A percentile compares a stretch with the other conserved stretches of the same genome.
Conservation (phyloP, 805 yeast species). For the Teunomyces kruisii region DNA sequence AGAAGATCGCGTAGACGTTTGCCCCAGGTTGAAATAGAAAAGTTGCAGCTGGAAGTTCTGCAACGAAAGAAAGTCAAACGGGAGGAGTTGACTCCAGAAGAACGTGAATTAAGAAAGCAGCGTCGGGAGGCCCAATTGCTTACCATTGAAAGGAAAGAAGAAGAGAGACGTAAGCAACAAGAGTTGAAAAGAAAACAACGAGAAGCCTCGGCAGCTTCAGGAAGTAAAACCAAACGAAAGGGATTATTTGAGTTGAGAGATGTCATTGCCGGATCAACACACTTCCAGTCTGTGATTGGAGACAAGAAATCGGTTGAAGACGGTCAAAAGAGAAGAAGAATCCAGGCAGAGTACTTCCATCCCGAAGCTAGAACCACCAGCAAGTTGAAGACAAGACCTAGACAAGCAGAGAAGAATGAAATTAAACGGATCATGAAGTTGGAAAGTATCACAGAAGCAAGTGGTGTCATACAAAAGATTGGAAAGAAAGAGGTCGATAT, state of each 20-base stretch:
- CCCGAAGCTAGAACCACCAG: slow-evolving; percentile 21
- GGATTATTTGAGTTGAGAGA: not conserved
- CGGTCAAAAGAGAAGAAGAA: slow-evolving; percentile 35
- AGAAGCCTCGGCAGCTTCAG: not conserved
- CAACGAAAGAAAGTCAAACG: not conserved
- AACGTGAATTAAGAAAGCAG: not conserved
- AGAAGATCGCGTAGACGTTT: not conserved
- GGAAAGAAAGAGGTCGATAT: slow-evolving; percentile 1
- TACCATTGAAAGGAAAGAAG: slow-evolving; percentile 5
- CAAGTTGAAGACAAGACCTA: slow-evolving; percentile 12
- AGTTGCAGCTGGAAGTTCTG: not conserved
- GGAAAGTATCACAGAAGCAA: slow-evolving; percentile 9
- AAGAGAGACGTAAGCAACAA: not conserved
- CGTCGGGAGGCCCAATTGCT: not conserved
- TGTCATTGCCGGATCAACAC: slow-evolving; percentile 26
- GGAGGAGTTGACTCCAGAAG: not conserved
- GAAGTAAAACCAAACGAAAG: not conserved
- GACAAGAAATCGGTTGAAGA: slow-evolving; percentile 28
- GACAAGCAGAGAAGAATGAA: slow-evolving; percentile 9
- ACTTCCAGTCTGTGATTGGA: slow-evolving; percentile 43
- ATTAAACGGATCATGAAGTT: slow-evolving; percentile 6
- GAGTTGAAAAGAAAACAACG: not conserved
- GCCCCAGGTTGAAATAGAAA: slow-evolving; percentile 1
- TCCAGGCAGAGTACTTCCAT: slow-evolving; percentile 23
- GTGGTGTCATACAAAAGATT: not conserved